Evolutionary conservation across 345 rosid genomes (phyloP).

Genomic region (Limnanthes douglasii): DNA sequence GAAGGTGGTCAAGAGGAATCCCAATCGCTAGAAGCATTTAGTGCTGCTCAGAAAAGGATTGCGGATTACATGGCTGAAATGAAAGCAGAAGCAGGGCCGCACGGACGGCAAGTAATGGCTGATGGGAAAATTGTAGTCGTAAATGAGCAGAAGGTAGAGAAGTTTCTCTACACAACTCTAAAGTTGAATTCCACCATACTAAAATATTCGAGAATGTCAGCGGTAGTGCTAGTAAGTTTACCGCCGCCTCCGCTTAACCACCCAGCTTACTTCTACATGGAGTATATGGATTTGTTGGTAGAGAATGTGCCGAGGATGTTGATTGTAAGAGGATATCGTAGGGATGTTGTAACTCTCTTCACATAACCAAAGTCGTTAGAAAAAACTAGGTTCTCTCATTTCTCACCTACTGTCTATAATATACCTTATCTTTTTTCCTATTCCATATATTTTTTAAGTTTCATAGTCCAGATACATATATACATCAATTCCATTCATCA

Average conservation of each 20-base stretch:
- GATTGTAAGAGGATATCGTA: slow-evolving; percentile 95
- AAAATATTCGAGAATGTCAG: slow-evolving; percentile 75
- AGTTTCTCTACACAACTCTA: slow-evolving; percentile 67
- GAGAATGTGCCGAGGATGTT: slow-evolving; percentile 89
- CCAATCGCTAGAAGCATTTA: slow-evolving; percentile 62
- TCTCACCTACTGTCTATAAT: no score
- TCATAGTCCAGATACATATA: not conserved
- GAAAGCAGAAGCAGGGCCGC: slow-evolving; percentile 26
- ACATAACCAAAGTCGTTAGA: slow-evolving; percentile 37
- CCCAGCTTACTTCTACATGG: slow-evolving; percentile 96
- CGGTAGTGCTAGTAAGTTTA: slow-evolving; percentile 83
- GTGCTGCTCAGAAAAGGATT: slow-evolving; percentile 61
- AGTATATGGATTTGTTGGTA: slow-evolving; percentile 93
- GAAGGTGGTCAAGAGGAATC: slow-evolving; percentile 61
- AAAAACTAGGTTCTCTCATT: no score
- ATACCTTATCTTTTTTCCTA: not conserved
- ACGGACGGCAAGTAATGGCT: slow-evolving; percentile 34
- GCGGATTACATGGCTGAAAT: slow-evolving; percentile 48
- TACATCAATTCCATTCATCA: not conserved
- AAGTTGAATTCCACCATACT: slow-evolving; percentile 77
- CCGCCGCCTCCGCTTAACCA: slow-evolving; percentile 43
- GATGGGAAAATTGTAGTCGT: slow-evolving; percentile 74
- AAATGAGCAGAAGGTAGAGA: slow-evolving; percentile 49
- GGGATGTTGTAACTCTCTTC: slow-evolving; percentile 93
- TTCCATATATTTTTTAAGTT: no score